Evolutionary conservation across 306 rosid species (phyloP).

Genomic region (Prunus armeniaca): DNA sequence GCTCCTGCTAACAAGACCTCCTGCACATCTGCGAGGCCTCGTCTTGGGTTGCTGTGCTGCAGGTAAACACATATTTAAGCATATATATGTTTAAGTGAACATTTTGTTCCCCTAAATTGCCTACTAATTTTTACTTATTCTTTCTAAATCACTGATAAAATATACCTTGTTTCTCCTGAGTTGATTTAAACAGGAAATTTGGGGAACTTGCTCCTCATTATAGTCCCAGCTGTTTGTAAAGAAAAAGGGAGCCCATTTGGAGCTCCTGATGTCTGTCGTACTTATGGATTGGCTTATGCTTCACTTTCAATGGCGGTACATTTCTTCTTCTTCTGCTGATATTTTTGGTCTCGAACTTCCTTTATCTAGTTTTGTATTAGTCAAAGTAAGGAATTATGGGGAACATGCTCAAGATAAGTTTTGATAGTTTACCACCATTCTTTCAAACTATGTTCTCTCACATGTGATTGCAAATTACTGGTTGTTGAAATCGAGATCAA

Average conservation of each 20-base stretch:
- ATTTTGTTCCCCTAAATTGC: too few species aligned
- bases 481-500: too few species aligned
- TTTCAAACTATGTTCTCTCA: background rate
- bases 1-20: constrained; percentile 42
- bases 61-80: constrained; percentile 19
- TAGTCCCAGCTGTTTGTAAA: constrained; percentile 56
- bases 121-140: too few species aligned
- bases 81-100: too few species aligned
- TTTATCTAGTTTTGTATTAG: background rate
- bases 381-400: background rate
- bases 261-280: constrained; percentile 36
- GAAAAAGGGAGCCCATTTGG: constrained; percentile 65
- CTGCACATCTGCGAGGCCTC: constrained; percentile 50
- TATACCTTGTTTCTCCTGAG: background rate
- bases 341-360: background rate
- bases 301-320: constrained; percentile 63
- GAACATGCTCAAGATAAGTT: background rate
- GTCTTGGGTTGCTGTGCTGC: constrained; percentile 58
- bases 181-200: constrained; percentile 41
- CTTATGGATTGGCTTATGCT: constrained; percentile 51
- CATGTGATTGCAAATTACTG: too few species aligned
- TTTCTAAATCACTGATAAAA: background rate
- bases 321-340: background rate
- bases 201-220: constrained; percentile 52
- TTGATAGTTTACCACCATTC: too few species aligned